A percentile compares a stretch with the other conserved stretches of the same genome.
Conservation (phyloP, 257 asterid genomes). For the Solanum lycopersicoides region DNA sequence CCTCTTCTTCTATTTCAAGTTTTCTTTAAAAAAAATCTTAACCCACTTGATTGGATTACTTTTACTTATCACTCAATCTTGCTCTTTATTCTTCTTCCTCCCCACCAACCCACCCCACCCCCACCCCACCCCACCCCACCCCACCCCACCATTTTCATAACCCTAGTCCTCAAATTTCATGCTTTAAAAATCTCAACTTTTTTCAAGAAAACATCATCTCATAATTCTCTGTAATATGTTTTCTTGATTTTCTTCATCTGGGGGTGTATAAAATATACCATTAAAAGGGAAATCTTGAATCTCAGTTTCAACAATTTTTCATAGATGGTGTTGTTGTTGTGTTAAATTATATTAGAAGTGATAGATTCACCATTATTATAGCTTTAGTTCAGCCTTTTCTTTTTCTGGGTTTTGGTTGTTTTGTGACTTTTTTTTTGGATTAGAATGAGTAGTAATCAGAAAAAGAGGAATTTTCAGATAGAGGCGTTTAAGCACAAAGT, state of each 20-base stretch:
- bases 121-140: background rate
- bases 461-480: constrained; percentile 76
- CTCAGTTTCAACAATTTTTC: background rate
- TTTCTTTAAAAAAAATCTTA: background rate
- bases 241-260: background rate
- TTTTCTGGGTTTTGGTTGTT: background rate
- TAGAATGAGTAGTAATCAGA: constrained; percentile 51
- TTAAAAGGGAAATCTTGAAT: background rate
- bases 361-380: background rate
- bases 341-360: background rate
- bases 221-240: background rate
- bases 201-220: background rate
- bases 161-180: background rate
- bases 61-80: constrained; percentile 25
- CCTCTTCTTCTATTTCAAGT: background rate
- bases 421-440: background rate
- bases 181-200: background rate
- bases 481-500: constrained; percentile 81
- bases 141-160: background rate
- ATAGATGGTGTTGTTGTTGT: background rate
- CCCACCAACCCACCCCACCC: no score
- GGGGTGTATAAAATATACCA: background rate
- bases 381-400: background rate
- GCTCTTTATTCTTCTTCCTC: constrained; percentile 6
- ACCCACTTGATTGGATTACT: constrained; percentile 18